phyloP scores from a whole-genome alignment of 345 rosid genomes.

The Populus alba region DNA sequence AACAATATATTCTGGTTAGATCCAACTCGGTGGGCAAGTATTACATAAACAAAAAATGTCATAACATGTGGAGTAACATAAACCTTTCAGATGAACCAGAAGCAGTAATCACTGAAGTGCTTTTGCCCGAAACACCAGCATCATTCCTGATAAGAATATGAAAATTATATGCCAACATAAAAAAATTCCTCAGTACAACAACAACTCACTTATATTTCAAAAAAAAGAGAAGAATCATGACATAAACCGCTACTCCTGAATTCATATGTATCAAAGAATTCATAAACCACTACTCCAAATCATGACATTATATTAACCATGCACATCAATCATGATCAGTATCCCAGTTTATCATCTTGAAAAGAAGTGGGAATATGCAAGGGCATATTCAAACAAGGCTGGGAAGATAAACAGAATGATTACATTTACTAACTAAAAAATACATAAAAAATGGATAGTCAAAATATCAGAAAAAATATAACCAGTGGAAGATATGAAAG shows the following conservation, averaged over 20 bases:
- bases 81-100: constrained; percentile 80
- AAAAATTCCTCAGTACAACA: background rate
- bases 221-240: too few relatives aligned
- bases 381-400: background rate
- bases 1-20: background rate
- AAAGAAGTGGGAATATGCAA: background rate
- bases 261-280: too few relatives aligned
- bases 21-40: background rate
- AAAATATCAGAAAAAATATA: background rate
- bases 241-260: too few relatives aligned
- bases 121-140: constrained; percentile 54
- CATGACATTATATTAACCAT: too few relatives aligned
- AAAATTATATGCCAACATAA: constrained; percentile 9
- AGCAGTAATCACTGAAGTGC: constrained; percentile 57
- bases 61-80: background rate
- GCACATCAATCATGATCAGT: background rate
- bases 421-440: background rate
- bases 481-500: background rate
- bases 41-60: background rate
- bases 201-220: background rate
- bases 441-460: too few relatives aligned
- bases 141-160: constrained; percentile 43
- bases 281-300: background rate
- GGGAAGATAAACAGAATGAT: background rate
- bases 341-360: background rate